Base-by-base conservation (phyloP, 257 asterid genomes). In the Oldenlandia corymbosa region DNA sequence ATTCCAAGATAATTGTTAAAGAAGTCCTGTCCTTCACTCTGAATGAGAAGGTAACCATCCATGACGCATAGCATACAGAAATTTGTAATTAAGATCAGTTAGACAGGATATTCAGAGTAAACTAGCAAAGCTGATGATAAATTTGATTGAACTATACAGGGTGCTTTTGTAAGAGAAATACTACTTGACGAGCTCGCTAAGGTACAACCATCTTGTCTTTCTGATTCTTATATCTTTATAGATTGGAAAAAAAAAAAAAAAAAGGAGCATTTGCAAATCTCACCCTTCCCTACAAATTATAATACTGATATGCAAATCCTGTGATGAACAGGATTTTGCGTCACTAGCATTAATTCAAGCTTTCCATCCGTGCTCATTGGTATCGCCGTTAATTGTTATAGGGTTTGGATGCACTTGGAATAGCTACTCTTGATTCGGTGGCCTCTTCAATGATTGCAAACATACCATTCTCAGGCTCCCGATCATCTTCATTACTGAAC, bases 371-470 rank as follows among this genome's bases (percentile, higher is more conserved):
- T 31, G 52, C 47, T 70, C 42, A 69, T 73, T 52, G 21, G 64
- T 66, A 39, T 62, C 7, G n/a, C n/a, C n/a, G n/a, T n/a, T 46
- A 42, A 59, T 28, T 66, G 59, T 75, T 76, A 43, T 69, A 92
- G 98, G 98, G 98, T 27, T 80, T 92, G 91, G 93, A 87, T 77
- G 98, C 98, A 54, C 88, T 92, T 75, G 96, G 97, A 72, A 58
- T 83, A 58, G 94, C 91, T 24, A 78, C 95, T 66, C 49, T 86
- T 70, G 84, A 87, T 72, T 85, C 95, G 54, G 67, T 81, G 56
- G 71, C 86, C 51, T 77, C 77, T 61, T 71, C 91, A 51, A 37
- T 77, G 72, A 73, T 70, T 21, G 69, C 81, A 71, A 79, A 34
- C 71, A 69, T 91, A 53, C 95, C 93, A 26, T 88, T 91, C 75